Evolutionary conservation across 164 flowering plant species (phyloP), one percentile per base, ranked within the genome.

Genomic region (Saururus chinensis): DNA sequence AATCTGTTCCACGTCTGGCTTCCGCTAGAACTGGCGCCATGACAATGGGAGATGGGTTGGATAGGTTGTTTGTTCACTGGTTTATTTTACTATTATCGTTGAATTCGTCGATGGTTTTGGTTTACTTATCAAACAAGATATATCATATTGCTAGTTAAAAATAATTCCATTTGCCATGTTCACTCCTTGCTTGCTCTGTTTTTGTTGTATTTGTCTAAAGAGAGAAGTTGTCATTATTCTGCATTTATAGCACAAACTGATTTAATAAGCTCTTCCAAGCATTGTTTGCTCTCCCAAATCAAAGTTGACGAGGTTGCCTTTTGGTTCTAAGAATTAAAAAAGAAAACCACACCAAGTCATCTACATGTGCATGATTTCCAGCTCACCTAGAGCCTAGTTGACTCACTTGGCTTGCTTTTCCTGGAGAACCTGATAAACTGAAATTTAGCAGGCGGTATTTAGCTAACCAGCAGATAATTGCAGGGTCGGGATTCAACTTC

Each of bases 401-500:
- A n/a, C n/a, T n/a, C n/a, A n/a, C 37, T 30, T 30, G 2, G 37
- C 37, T 30, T 30, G 4, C 2, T 2, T 30, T 30, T 30, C 2
- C 4, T 30, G 37, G 37, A 30, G 37, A 30, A 2, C 37, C 37
- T 30, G 37, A 30, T 30, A 6, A 30, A 30, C 37, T 2, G 6
- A 30, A 30, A 30, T 30, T 30, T 30, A 30, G 6, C 6, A 30
- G 37, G 2, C 2, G 37, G 6, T 30, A 30, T 30, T 30, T 30
- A 30, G 37, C 37, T 30, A 30, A 30, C 6, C 6, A 30, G 6
- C 6, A 2, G 37, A 30, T 30, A 19, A 20, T 70, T 70, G 41
- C 69, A 78, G 81, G 66, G 79, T 73, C 7, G 77, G 76, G 14
- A 64, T 73, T 11, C 60, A 60, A 30, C 75, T 78, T 51, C 81